Base-by-base conservation (phyloP, 805 yeast genomes). In the Hemisphaericaspora nanyangensis region DNA sequence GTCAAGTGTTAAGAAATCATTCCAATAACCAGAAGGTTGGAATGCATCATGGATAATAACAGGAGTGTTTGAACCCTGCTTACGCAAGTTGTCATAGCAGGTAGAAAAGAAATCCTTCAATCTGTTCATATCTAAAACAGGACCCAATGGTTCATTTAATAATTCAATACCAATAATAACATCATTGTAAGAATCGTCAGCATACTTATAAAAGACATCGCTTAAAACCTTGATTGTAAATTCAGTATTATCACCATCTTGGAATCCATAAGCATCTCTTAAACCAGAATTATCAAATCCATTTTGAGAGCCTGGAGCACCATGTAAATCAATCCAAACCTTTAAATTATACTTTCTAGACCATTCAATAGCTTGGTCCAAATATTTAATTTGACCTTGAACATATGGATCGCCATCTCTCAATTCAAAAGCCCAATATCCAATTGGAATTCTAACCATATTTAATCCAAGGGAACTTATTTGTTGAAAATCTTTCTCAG, bases 221-320 rank as follows among this genome's bases (percentile, higher is more conserved):
- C 68, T 55, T 40, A 90, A 61, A 2, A 80, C 86, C 5, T 68
- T 56, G 35, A 76, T 52, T 1, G 95, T 82, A 13, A 76, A 50
- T 24, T 70, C 60, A 32, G 74, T 63, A 54, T 82, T 80, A 41
- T 72, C 68, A 25, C 68, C 72, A 32, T 71, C 55, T 52, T 74
- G 83, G 78, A 85, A 88, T 3, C 60, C 60, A 34, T 70, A 55
- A 2, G 51, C 29, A 55, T 83, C 96, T 52, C 95, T 76, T 46
- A 77, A 65, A 19, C 98, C 98, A 7, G 95, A 86, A 68, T 90
- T 90, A 62, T 90, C 98, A 55, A 88, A 91, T 11, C 97, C 97
- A 58, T 90, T 90, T 61, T 90, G 98, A 17, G 95, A 85, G 17
- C 96, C 97, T 25, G 96, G 95, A n/a, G 85, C 95, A 46, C 97